Evolutionary conservation across 2,329 filamentous ascomycete species (phyloP), one percentile per base, ranked within the genome.

Genomic region (Epichloe amarillans): DNA sequence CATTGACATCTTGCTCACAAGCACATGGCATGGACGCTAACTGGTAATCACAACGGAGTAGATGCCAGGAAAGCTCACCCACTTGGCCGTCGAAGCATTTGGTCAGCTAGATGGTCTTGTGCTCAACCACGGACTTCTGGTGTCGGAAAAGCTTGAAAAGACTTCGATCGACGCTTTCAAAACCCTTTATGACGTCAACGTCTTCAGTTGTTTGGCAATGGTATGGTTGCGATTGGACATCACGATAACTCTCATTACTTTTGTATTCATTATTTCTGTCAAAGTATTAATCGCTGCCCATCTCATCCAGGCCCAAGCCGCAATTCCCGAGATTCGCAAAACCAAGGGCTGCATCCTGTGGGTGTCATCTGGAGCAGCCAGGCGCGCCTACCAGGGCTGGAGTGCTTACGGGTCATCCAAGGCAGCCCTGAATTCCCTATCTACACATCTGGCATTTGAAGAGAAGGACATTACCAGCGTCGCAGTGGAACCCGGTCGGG

Each of bases 51-150:
- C 11, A n/a, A 37, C 19, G 17, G 33, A 23, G 15, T 50, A 78
- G 76, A 66, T 84, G 30, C 77, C 80, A 4, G 66, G 74, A 1
- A 77, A 77, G 61, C 77, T 85, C 4, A 79, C 88, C 4, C 72
- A 83, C 3, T 68, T 82, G 1, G 84, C 89, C 0, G 61, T 85
- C 11, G 69, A 76, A 30, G 70, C 77, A 0, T 97, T 88, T 64
- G 84, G 83, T 10, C 73, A 72, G 46, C 68, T 98, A 4, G 89
- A 98, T 62, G 85, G 83, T 1, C 64, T 98, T 43, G 80, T 98
- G 12, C 71, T 97, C 54, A 97, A 97, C 66, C 93, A 98, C 63
- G 90, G 89, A 19, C 73, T 82, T 1, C 69, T 98, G 43, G 77
- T 81, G n/a, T 86, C 88, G 1, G 82, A 94, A 41, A 80, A 79